Percentiles rank a stretch among this genome's conserved stretches.
Evolutionary conservation across 1,139 yeast genomes (phyloP).

Genomic region (Suhomyces anneliseae): DNA sequence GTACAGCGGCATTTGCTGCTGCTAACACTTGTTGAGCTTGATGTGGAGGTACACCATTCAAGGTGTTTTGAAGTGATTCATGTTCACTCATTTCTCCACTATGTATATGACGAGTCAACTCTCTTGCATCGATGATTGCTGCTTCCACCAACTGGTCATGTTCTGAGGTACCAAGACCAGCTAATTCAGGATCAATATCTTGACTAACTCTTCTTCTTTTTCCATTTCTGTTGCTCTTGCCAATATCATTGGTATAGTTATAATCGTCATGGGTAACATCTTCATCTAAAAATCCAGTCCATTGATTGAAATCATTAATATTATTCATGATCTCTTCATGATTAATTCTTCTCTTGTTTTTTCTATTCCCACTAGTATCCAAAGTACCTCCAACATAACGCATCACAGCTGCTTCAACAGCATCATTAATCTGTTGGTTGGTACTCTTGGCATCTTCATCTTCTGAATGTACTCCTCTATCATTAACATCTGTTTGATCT

Average conservation of each 20-base stretch:
- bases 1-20: slow-evolving; percentile 27
- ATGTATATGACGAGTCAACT: slow-evolving; percentile 50
- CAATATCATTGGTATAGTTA: slow-evolving; percentile 6
- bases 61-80: slow-evolving; percentile 8
- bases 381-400: slow-evolving; percentile 64
- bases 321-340: slow-evolving; percentile 18
- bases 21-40: slow-evolving; percentile 22
- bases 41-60: slow-evolving; percentile 15
- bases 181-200: slow-evolving; percentile 65
- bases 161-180: slow-evolving; percentile 38
- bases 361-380: slow-evolving; percentile 19
- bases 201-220: slow-evolving; percentile 14
- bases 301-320: slow-evolving; percentile 41
- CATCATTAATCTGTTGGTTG: slow-evolving; percentile 47
- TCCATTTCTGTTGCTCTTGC: slow-evolving; percentile 3
- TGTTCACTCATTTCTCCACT: slow-evolving; percentile 11
- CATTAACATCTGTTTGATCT: slow-evolving; percentile 11
- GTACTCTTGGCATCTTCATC: slow-evolving; percentile 30
- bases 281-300: slow-evolving; percentile 55
- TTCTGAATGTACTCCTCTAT: slow-evolving; percentile 13
- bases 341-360: slow-evolving; percentile 10
- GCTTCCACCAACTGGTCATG: slow-evolving; percentile 67
- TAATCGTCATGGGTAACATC: slow-evolving; percentile 20
- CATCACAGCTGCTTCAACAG: slow-evolving; percentile 76
- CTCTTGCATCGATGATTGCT: slow-evolving; percentile 65